phyloP scores from a whole-genome alignment of 768 basidiomycete species.

The Hygrocybe coccinea region DNA sequence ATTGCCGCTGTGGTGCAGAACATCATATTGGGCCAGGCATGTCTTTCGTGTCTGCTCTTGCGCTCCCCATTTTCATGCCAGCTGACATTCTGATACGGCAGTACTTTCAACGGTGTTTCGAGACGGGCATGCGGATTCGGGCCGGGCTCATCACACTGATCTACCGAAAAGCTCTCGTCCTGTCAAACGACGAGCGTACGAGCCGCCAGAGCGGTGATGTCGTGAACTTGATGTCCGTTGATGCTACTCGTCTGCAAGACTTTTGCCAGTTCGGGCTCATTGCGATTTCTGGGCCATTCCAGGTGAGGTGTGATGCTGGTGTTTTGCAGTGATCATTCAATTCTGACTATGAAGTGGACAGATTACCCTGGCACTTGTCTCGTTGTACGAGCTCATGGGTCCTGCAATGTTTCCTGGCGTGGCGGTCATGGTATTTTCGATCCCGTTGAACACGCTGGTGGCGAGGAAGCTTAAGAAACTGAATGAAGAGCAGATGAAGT shows the following conservation, averaged over 20 bases:
- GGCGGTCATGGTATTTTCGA: constrained; percentile 77
- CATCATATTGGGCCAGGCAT: constrained; percentile 71
- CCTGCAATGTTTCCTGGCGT: constrained; percentile 91
- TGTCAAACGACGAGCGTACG: constrained; percentile 80
- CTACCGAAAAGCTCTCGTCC: constrained; percentile 79
- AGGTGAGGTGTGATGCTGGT: constrained; percentile 6
- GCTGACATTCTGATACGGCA: not conserved
- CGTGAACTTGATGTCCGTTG: constrained; percentile 90
- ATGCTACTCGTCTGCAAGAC: constrained; percentile 74
- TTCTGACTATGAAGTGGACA: constrained; percentile 43
- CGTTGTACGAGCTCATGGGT: constrained; percentile 83
- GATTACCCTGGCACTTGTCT: constrained; percentile 73
- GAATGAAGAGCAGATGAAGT: constrained; percentile 91
- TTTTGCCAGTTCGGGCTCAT: constrained; percentile 82
- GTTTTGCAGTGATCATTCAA: not conserved
- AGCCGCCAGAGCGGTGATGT: constrained; percentile 80
- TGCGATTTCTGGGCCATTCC: constrained; percentile 56
- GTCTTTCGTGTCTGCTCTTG: not conserved
- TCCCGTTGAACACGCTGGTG: constrained; percentile 70
- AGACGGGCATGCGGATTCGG: constrained; percentile 88
- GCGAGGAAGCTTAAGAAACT: constrained; percentile 67
- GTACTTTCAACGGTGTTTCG: constrained; percentile 83
- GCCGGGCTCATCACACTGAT: constrained; percentile 82
- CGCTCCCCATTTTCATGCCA: not conserved
- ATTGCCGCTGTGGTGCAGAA: constrained; percentile 74